Base-by-base conservation (phyloP, 768 basidiomycete genomes). In the Leucosporidium yakuticum region DNA sequence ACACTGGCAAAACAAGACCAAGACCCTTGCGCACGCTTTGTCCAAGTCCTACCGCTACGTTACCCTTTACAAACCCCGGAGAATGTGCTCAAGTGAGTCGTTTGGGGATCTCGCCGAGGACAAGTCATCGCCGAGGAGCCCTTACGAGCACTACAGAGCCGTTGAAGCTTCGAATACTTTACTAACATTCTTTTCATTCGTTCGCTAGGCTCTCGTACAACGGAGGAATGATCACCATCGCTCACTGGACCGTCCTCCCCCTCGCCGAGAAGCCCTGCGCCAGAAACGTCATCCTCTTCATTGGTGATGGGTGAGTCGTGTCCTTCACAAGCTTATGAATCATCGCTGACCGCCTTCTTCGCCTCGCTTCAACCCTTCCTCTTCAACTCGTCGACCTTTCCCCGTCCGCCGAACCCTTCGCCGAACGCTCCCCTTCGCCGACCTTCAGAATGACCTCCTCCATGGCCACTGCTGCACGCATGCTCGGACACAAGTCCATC, bases 401-500 rank as follows among this genome's bases (percentile, higher is more conserved):
- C 12, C 12, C 34, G 12, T 6, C 12, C 34, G 6, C 12, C 34
- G 34, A 5, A 5, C 34, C 12, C 34, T 36, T 12, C 34, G 5
- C 12, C 12, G 34, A 5, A 12, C 34, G 12, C 5, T 12, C 34
- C 12, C 36, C 34, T 3, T 21, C 47, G 60, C 23, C 31, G 9
- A 2, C 5, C 51, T 9, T 32, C 31, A 67, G 74, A 48, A 75
- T 77, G 77, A 74, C 74, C 20, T 57, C 65, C 29, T 68, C 68
- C 17, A 77, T 76, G 77, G 71, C 79, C 58, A 77, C 79, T 15
- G 80, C 80, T 36, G 80, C 80, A 14, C 74, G 80, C 17, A 67
- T 81, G 49, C 67, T 81, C 20, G 79, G 76, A 2, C 80, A 81
- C 77, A 81, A 80, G 74, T 75, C 73, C 15, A 74, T 80, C 75